Percentiles rank a stretch among this genome's conserved stretches.
phyloP scores from a whole-genome alignment of 345 rosid genomes.

The Raphanus raphanistrum region DNA sequence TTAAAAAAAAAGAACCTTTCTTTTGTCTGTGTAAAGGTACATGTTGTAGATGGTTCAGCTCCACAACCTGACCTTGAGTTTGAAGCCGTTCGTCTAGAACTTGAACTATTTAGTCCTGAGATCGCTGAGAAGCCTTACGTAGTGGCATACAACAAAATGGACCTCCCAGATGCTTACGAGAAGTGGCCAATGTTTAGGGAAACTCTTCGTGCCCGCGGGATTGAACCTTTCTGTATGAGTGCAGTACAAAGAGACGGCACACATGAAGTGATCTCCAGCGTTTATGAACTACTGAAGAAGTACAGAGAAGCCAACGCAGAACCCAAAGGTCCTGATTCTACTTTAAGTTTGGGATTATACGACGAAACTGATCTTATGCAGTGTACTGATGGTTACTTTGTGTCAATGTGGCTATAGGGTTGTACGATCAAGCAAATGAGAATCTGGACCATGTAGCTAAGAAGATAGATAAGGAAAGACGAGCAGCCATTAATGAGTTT shows the following conservation, averaged over 20 bases:
- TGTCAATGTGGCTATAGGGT: constrained; percentile 19
- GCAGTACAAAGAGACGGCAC: constrained; percentile 81
- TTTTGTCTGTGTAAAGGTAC: constrained; percentile 54
- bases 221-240: constrained; percentile 79
- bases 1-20: not conserved
- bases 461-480: constrained; percentile 60
- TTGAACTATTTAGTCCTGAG: constrained; percentile 88
- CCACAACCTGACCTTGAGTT: constrained; percentile 84
- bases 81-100: constrained; percentile 93
- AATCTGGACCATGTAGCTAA: constrained; percentile 83
- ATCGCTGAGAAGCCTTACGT: constrained; percentile 74
- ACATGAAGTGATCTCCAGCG: constrained; percentile 64
- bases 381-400: not conserved
- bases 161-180: constrained; percentile 80
- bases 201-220: constrained; percentile 60
- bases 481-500: constrained; percentile 74
- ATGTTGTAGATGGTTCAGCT: constrained; percentile 87
- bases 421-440: constrained; percentile 24
- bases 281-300: constrained; percentile 61
- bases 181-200: constrained; percentile 73
- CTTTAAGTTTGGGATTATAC: constrained; percentile 7
- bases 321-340: constrained; percentile 54
- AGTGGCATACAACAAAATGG: constrained; percentile 91
- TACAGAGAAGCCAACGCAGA: constrained; percentile 51
- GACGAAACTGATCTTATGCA: not conserved